These are phyloP conservation scores for Chrysoporthe puriensis DNA, from an alignment of 2,329 filamentous ascomycete genomes.

Conservation along the genomic window DNA sequence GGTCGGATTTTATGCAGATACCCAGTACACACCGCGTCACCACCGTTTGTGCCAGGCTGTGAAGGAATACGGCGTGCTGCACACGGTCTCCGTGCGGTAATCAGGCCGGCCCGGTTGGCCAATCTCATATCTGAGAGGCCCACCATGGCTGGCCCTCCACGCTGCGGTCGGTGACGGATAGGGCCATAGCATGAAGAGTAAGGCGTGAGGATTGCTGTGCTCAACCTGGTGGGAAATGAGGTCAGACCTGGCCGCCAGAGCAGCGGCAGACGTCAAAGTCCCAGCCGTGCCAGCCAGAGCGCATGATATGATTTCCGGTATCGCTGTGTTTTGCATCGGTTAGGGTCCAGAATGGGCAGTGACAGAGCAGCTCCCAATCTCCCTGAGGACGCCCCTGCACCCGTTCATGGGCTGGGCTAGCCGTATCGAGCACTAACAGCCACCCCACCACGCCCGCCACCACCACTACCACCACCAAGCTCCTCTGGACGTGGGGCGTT, in stretches of 20 bases:
- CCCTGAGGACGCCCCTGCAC: neutral
- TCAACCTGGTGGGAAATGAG: neutral
- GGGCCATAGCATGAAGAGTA: neutral
- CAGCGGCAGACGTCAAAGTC: neutral
- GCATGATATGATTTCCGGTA: constrained; percentile 7
- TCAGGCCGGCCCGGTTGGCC: neutral
- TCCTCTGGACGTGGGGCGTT: neutral
- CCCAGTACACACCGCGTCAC: neutral
- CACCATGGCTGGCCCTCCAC: neutral
- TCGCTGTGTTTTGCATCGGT: constrained; percentile 11
- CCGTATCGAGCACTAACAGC: neutral
- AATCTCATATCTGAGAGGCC: neutral
- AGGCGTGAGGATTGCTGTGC: neutral
- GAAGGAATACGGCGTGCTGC: neutral
- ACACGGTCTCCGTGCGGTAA: neutral
- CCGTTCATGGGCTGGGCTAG: neutral
- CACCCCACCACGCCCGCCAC: neutral
- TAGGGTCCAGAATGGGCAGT: constrained; percentile 6
- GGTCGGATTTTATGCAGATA: neutral
- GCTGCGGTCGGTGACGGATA: neutral
- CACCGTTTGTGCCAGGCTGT: neutral
- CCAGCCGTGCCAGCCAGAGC: neutral
- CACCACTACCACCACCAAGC: neutral
- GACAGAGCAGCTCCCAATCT: constrained; percentile 14
- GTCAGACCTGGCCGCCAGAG: neutral